Percentiles rank a stretch among this genome's conserved stretches.
Evolutionary conservation across 2,329 filamentous ascomycete species (phyloP).

Genomic region (Aphanoascus verrucosus): DNA sequence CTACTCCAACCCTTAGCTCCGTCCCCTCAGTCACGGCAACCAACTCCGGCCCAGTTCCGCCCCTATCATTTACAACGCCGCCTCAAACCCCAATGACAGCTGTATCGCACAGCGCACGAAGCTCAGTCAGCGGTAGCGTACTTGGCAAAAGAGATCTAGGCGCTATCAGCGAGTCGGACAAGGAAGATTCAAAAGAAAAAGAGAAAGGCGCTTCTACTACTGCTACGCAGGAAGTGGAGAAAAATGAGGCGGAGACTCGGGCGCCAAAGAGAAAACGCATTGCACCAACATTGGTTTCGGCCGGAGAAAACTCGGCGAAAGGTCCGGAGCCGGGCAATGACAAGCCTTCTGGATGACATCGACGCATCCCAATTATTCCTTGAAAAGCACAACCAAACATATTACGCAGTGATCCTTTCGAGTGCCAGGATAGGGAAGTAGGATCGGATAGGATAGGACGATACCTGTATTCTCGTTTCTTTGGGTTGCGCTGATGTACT

Average conservation of each 20-base stretch:
- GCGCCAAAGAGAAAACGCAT: constrained; percentile 17
- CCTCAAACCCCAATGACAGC: constrained; percentile 66
- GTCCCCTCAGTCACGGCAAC: constrained; percentile 67
- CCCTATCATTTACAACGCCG: constrained; percentile 58
- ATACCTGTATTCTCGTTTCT: neutral
- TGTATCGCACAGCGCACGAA: constrained; percentile 44
- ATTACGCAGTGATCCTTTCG: neutral
- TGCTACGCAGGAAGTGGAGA: neutral
- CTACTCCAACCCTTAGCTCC: constrained; percentile 64
- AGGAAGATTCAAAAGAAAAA: constrained; percentile 31
- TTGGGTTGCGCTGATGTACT: neutral
- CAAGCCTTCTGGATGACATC: neutral
- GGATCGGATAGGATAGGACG: neutral
- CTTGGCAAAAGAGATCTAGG: constrained; percentile 42
- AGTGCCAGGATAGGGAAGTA: constrained; percentile 3
- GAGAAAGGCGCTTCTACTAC: constrained; percentile 4
- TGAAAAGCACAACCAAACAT: neutral
- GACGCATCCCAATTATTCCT: neutral
- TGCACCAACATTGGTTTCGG: constrained; percentile 16
- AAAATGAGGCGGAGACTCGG: constrained; percentile 1
- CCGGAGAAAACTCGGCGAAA: neutral
- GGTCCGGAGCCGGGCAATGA: neutral
- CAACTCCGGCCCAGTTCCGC: constrained; percentile 45
- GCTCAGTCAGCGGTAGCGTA: constrained; percentile 44
- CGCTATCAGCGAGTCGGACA: constrained; percentile 35